phyloP scores from a whole-genome alignment of 352 stramenopile species.

The Phytopythium cucurbitacearum region DNA sequence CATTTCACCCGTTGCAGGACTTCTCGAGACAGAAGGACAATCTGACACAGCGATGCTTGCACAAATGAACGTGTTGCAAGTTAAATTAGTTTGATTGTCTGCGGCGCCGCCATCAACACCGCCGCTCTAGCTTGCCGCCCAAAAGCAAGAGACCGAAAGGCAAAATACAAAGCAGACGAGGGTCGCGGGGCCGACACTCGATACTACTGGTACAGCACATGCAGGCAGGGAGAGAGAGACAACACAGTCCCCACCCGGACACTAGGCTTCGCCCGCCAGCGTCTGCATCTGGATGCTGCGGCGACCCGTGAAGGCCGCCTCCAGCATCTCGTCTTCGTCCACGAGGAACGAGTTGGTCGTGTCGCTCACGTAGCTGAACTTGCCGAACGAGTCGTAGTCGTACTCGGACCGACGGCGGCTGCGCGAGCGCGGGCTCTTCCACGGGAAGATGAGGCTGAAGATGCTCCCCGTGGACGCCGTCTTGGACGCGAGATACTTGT shows the following conservation, averaged over 20 bases:
- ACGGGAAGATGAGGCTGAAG: constrained; percentile 81
- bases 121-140: too few relatives aligned
- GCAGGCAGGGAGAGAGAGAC: not conserved
- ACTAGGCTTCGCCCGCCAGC: constrained; percentile 64
- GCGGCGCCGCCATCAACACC: too few relatives aligned
- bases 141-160: too few relatives aligned
- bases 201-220: constrained; percentile 5
- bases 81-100: constrained; percentile 1
- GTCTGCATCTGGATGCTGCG: constrained; percentile 81
- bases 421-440: constrained; percentile 57
- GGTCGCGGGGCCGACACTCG: not conserved
- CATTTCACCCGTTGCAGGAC: too few relatives aligned
- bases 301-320: constrained; percentile 75
- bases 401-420: constrained; percentile 43
- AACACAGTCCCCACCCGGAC: not conserved
- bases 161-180: too few relatives aligned
- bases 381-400: constrained; percentile 75
- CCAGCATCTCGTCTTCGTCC: constrained; percentile 87
- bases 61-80: not conserved
- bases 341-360: constrained; percentile 86
- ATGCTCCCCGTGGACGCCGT: constrained; percentile 73
- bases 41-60: too few relatives aligned
- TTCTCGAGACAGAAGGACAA: too few relatives aligned
- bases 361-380: constrained; percentile 88
- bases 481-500: constrained; percentile 83